Percentiles rank a stretch among this genome's conserved stretches.
Conservation (phyloP, 139 green algal genomes). For the Chlorella sorokiniana region DNA sequence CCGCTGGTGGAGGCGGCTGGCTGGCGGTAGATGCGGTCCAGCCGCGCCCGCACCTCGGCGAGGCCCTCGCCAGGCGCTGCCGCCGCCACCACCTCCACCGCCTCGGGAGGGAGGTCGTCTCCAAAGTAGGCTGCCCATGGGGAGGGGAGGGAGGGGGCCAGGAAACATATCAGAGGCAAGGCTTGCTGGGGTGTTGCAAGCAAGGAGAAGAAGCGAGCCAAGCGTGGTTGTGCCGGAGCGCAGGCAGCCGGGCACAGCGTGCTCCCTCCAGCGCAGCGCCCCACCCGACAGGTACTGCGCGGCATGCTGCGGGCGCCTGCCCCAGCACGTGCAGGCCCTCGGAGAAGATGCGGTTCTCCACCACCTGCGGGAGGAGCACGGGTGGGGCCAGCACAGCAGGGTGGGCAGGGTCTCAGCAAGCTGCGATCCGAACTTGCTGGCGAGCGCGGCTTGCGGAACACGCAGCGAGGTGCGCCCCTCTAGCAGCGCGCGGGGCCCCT, state of each 20-base stretch:
- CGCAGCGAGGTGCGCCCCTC: too few species aligned
- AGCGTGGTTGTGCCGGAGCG: not conserved
- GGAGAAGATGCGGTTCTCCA: slow-evolving; percentile 96
- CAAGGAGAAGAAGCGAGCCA: too few species aligned
- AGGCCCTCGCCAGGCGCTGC: not conserved
- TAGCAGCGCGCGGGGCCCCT: too few species aligned
- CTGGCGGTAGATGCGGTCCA: slow-evolving; percentile 45
- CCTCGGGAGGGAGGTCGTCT: slow-evolving; percentile 61
- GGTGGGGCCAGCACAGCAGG: not conserved
- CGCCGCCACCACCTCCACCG: slow-evolving; percentile 63
- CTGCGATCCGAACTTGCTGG: too few species aligned
- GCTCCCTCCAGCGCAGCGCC: not conserved
- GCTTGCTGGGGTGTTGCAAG: not conserved
- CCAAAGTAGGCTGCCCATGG: slow-evolving; percentile 68
- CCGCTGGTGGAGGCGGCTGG: slow-evolving; percentile 1
- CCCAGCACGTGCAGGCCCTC: slow-evolving; percentile 96
- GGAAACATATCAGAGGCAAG: not conserved
- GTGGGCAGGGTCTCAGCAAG: not conserved
- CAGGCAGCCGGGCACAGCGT: not conserved
- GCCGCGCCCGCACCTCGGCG: slow-evolving; percentile 36
- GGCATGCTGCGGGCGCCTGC: slow-evolving; percentile 59
- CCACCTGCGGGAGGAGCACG: slow-evolving; percentile 44
- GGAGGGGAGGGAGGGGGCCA: not conserved
- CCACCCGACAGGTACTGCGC: slow-evolving; percentile 64
- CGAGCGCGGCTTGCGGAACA: too few species aligned